Percentiles rank a stretch among this genome's conserved stretches.
Conservation (phyloP, 2,329 filamentous ascomycete genomes). For the Ceratocystis harringtonii region DNA sequence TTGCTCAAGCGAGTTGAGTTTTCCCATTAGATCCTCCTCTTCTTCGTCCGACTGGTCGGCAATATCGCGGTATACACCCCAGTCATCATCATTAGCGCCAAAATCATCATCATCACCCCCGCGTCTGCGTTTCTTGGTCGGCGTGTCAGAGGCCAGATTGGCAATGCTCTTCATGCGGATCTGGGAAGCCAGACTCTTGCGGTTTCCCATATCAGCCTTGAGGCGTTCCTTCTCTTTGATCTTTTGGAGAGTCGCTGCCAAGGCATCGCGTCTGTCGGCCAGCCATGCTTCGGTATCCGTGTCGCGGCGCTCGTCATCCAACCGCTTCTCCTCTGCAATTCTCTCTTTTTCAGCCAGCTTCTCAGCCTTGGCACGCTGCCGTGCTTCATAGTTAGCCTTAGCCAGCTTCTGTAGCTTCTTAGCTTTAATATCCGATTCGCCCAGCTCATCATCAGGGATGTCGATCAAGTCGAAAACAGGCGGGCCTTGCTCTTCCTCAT, state of each 20-base stretch:
- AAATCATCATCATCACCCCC: constrained; percentile 93
- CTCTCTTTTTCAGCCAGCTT: constrained; percentile 87
- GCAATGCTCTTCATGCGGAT: constrained; percentile 98
- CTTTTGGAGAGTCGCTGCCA: constrained; percentile 55
- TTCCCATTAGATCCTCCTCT: constrained; percentile 67
- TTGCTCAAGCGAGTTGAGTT: constrained; percentile 62
- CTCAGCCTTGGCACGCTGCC: constrained; percentile 85
- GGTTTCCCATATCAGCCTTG: constrained; percentile 87
- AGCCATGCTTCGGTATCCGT: constrained; percentile 81
- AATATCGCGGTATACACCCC: constrained; percentile 91
- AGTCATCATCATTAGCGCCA: constrained; percentile 92
- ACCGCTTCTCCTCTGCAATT: constrained; percentile 63
- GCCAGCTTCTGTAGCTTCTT: constrained; percentile 85
- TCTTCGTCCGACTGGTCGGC: constrained; percentile 76
- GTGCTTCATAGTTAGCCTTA: constrained; percentile 88
- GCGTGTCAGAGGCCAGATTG: constrained; percentile 81
- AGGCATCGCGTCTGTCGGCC: constrained; percentile 60
- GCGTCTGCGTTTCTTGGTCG: constrained; percentile 66
- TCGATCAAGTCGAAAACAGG: constrained; percentile 83
- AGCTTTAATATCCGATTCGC: constrained; percentile 79
- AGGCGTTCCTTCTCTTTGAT: constrained; percentile 90
- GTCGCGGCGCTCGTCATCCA: constrained; percentile 69
- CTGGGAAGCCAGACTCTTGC: constrained; percentile 89
- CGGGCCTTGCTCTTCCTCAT: constrained; percentile 63
- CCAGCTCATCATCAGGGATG: constrained; percentile 77